Conservation (phyloP, 1,284 basidiomycete genomes). For the Fistulinella cinereoalba region DNA sequence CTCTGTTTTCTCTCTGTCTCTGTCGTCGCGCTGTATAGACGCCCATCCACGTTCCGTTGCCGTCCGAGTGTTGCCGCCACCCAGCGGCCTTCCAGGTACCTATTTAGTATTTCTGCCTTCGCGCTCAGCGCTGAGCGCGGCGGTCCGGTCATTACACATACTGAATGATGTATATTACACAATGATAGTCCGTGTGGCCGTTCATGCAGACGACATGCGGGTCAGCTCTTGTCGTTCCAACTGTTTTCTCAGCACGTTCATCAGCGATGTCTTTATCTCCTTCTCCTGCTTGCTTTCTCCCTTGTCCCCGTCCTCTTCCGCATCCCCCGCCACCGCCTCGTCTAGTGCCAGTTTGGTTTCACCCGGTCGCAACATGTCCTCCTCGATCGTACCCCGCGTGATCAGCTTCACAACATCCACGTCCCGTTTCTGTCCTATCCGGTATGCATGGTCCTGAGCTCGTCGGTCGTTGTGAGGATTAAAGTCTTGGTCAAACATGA, state of each 20-base stretch:
- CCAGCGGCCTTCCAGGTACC: too few relatives aligned
- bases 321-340: constrained; percentile 84
- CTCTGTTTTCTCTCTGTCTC: too few relatives aligned
- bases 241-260: constrained; percentile 78
- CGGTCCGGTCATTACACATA: too few relatives aligned
- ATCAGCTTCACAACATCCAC: constrained; percentile 95
- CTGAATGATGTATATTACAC: too few relatives aligned
- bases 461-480: constrained; percentile 93
- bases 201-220: too few relatives aligned
- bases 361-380: constrained; percentile 90
- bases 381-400: constrained; percentile 90
- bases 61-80: too few relatives aligned
- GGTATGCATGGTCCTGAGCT: constrained; percentile 95
- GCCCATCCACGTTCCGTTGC: too few relatives aligned
- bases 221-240: constrained; percentile 39
- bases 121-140: too few relatives aligned
- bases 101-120: too few relatives aligned
- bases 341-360: constrained; percentile 89
- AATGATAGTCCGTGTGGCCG: too few relatives aligned
- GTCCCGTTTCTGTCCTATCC: constrained; percentile 93
- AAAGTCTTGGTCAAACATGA: constrained; percentile 98
- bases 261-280: constrained; percentile 77
- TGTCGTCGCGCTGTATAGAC: too few relatives aligned
- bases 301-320: constrained; percentile 52
- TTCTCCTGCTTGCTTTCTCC: constrained; percentile 66